phyloP scores from a whole-genome alignment of 805 yeast species.

The Yamadazyma olivae region DNA sequence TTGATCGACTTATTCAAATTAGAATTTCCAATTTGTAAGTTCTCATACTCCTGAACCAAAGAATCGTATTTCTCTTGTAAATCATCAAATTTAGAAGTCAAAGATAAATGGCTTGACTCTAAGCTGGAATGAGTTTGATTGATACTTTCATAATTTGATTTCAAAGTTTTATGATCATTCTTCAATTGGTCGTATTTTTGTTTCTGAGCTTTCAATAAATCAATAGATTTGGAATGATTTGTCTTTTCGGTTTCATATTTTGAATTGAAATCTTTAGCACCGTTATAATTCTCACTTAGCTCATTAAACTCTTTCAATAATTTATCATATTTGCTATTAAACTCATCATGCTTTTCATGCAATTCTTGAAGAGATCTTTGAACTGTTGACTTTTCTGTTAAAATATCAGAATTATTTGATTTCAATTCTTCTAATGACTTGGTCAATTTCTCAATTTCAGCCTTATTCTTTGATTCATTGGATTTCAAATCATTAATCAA shows the following conservation, averaged over 20 bases:
- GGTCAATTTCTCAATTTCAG: conserved; percentile 16
- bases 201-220: conserved; percentile 14
- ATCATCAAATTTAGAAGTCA: conserved; percentile 4
- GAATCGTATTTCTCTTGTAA: conserved; percentile 4
- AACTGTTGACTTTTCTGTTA: conserved; percentile 7
- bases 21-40: conserved; percentile 2
- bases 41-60: conserved; percentile 4
- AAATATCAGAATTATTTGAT: conserved; percentile 13
- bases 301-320: conserved; percentile 6
- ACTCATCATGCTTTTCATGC: conserved; percentile 5
- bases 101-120: conserved; percentile 1
- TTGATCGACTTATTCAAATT: conserved; percentile 3
- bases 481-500: conserved; percentile 41
- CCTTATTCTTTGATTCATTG: conserved; percentile 30
- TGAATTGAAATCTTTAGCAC: background rate
- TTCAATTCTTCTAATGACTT: conserved; percentile 26
- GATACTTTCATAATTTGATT: conserved; percentile 29
- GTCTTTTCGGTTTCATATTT: conserved; percentile 9
- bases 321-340: conserved; percentile 5
- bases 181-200: conserved; percentile 24
- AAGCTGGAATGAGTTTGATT: conserved; percentile 17
- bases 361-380: conserved; percentile 4
- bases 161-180: conserved; percentile 21
- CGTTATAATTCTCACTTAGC: conserved; percentile 3
- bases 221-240: conserved; percentile 12